Base-by-base conservation (phyloP, 352 stramenopile species). In the Pythium brachiatum region DNA sequence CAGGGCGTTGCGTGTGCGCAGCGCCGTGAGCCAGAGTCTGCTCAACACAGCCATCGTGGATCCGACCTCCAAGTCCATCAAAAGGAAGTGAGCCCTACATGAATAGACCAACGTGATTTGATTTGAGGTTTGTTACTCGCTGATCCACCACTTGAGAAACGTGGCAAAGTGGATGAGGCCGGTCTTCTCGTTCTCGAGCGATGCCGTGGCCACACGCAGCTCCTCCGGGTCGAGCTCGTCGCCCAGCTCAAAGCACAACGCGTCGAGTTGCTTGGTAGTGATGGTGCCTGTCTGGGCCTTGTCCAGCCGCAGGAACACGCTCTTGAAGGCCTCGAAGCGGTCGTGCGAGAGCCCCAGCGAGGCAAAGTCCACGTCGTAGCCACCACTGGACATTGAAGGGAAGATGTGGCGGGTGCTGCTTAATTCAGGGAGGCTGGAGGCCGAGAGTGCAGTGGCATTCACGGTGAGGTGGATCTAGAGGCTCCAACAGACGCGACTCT, bases 111-210 rank as follows among this genome's bases (percentile, higher is more conserved):
- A 57, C 15, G 15, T 25, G 29, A 7, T 18, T 54, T 34, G 18
- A 57, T 4, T 46, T 26, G 46, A 11, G n/a, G 9, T 57, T 16
- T 34, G 12, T 66, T 62, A 87, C 53, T 86, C 80, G 50, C 66
- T 81, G 18, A 80, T 63, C 80, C 80, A 90, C 80, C 80, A 90
- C 9, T 70, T 64, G 3, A 90, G 58, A 66, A 90, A 90, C n/a
- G 71, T 72, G 25, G 55, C 27, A 57, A 90, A 90, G 57, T 86
- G 75, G 58, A 90, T 83, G 36, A 90, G 68, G 1, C 74, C 76
- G 0, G 80, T 83, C 32, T 81, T 56, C 0, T 76, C 64, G 56
- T 90, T 74, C 53, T 72, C 62, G 20, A 88, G 71, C 57, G 76
- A 87, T 27, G 76, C 66, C 44, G 62, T 50, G 25, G 78, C 80